Evolutionary conservation across 2,329 filamentous ascomycete species (phyloP).

Genomic region (Colletotrichum liriopes): DNA sequence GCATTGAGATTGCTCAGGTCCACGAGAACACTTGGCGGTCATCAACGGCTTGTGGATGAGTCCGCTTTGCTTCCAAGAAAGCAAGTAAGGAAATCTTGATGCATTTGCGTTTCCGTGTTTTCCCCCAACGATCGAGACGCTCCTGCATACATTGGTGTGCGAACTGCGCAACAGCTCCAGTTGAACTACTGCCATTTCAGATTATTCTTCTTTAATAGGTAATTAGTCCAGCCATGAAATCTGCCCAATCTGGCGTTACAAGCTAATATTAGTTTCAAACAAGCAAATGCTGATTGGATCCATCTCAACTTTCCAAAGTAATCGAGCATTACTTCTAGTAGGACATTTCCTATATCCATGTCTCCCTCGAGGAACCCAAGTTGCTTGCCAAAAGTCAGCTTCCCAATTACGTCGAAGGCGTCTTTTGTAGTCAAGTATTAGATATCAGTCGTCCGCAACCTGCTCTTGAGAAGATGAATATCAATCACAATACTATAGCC

Average conservation of each 20-base stretch:
- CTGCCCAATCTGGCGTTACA: slow-evolving; percentile 41
- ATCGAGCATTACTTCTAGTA: slow-evolving; percentile 46
- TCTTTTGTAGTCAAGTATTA: slow-evolving; percentile 26
- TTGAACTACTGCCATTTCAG: slow-evolving; percentile 46
- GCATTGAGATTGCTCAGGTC: slow-evolving; percentile 52
- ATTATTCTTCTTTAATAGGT: slow-evolving; percentile 48
- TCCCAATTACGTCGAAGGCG: slow-evolving; percentile 58
- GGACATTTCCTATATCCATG: slow-evolving; percentile 51
- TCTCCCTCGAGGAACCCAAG: slow-evolving; percentile 56
- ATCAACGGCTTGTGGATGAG: slow-evolving; percentile 53
- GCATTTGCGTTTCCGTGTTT: slow-evolving; percentile 3
- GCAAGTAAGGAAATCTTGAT: slow-evolving; percentile 53
- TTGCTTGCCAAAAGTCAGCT: slow-evolving; percentile 53
- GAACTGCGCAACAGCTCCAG: slow-evolving; percentile 38
- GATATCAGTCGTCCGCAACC: no score
- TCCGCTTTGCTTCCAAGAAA: slow-evolving; percentile 53
- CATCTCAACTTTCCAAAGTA: slow-evolving; percentile 12
- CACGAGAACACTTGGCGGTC: slow-evolving; percentile 47
- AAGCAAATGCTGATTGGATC: no score
- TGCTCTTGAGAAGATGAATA: no score
- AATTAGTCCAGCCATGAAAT: slow-evolving; percentile 48
- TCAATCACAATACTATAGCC: no score
- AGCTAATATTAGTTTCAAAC: no score
- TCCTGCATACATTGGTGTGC: slow-evolving; percentile 30
- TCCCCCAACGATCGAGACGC: slow-evolving; percentile 25